phyloP scores from a whole-genome alignment of 1,284 basidiomycete species.

The Cutaneotrichosporon sp. region DNA sequence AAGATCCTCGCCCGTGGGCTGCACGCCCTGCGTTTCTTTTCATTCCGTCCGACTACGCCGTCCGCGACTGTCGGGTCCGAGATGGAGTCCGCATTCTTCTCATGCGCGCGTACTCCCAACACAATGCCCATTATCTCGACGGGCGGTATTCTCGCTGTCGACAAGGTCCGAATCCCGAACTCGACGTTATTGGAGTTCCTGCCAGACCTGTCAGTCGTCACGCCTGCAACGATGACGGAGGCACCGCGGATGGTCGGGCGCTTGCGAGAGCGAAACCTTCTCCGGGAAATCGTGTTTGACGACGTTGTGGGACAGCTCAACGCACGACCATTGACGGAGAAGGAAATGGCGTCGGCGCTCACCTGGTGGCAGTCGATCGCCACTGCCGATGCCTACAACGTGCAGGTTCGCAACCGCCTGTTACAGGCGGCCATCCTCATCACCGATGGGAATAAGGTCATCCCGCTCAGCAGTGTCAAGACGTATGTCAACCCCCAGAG shows the following conservation, averaged over 20 bases:
- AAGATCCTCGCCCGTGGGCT: conserved; percentile 60
- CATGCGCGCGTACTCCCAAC: conserved; percentile 51
- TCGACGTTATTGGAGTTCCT: conserved; percentile 70
- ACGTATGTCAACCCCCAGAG: conserved; percentile 69
- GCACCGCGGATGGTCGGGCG: conserved; percentile 63
- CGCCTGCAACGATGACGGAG: conserved; percentile 61
- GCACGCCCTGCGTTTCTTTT: conserved; percentile 85
- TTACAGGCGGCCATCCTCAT: conserved; percentile 66
- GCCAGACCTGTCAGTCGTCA: conserved; percentile 71
- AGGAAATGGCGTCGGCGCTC: conserved; percentile 75
- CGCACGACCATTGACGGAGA: conserved; percentile 63
- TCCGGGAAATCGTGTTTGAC: conserved; percentile 76
- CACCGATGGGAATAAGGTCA: conserved; percentile 52
- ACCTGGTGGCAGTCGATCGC: conserved; percentile 80
- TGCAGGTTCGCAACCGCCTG: conserved; percentile 56
- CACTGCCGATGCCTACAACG: conserved; percentile 50
- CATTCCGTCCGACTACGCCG: conserved; percentile 79
- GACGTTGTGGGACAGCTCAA: conserved; percentile 82
- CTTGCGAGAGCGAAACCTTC: conserved; percentile 62
- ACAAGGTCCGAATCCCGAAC: conserved; percentile 73
- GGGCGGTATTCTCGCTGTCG: conserved; percentile 65
- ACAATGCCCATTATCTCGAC: conserved; percentile 74
- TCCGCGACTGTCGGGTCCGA: conserved; percentile 73
- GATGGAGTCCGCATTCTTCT: conserved; percentile 78
- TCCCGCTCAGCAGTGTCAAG: conserved; percentile 65